Evolutionary conservation across 2,329 filamentous ascomycete genomes (phyloP).

Genomic region (Apiospora aurea): DNA sequence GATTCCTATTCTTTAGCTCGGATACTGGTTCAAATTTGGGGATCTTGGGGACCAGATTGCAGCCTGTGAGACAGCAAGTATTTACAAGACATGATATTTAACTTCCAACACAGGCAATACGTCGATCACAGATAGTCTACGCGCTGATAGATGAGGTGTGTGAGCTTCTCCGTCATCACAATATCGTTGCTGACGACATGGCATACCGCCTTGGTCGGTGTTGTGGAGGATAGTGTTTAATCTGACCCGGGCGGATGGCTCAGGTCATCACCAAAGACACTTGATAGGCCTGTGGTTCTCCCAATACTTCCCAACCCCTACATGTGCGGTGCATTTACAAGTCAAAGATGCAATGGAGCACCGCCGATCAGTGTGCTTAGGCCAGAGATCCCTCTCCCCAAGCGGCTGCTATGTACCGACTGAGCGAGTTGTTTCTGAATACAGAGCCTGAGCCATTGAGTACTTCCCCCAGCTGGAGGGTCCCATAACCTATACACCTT

Average conservation of each 20-base stretch:
- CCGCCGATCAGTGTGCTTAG: background rate
- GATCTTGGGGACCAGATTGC: background rate
- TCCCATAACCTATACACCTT: background rate
- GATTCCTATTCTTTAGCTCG: background rate
- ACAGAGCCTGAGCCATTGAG: background rate
- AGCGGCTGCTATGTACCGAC: background rate
- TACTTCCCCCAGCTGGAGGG: background rate
- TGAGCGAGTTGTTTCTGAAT: background rate
- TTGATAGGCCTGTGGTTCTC: background rate
- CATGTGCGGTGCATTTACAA: background rate
- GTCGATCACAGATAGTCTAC: background rate
- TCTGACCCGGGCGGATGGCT: constrained; percentile 3
- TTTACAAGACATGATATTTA: constrained; percentile 22
- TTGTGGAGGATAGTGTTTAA: constrained; percentile 10
- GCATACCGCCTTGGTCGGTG: background rate
- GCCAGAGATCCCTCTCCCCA: background rate
- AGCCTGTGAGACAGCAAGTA: constrained; percentile 2
- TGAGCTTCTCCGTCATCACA: background rate
- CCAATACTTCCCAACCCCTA: background rate
- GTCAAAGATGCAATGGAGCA: background rate
- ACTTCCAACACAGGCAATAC: background rate
- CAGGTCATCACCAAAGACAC: background rate
- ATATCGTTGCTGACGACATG: background rate
- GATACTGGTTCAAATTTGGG: too few species aligned
- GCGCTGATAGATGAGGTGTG: background rate